These are phyloP conservation scores for Aquilaria sinensis DNA, from an alignment of 345 rosid genomes.

Conservation along the genomic window DNA sequence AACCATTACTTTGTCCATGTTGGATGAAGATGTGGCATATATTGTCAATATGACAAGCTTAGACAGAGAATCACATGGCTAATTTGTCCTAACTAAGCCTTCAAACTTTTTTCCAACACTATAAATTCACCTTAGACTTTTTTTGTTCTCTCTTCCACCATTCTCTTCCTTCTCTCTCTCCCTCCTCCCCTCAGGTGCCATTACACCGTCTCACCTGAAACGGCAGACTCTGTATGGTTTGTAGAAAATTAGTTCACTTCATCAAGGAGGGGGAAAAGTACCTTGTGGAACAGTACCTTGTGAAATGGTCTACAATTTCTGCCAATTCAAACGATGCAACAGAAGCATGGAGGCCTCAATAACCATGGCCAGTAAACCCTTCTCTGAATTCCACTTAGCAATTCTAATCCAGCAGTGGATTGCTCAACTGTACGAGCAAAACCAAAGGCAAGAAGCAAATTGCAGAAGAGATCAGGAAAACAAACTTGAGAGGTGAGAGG, in stretches of 20 bases:
- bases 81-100: too few relatives aligned
- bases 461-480: not conserved
- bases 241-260: not conserved
- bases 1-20: too few relatives aligned
- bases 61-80: too few relatives aligned
- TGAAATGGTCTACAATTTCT: conserved; percentile 75
- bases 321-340: conserved; percentile 89
- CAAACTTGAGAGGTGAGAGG: conserved; percentile 74
- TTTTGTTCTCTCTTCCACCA: too few relatives aligned
- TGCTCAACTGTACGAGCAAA: not conserved
- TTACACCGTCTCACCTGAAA: too few relatives aligned
- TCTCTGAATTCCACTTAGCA: conserved; percentile 82
- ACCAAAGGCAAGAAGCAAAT: not conserved
- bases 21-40: too few relatives aligned
- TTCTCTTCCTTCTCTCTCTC: too few relatives aligned
- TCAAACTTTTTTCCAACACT: too few relatives aligned
- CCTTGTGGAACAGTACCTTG: conserved; percentile 72
- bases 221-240: too few relatives aligned
- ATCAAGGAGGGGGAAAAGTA: conserved; percentile 2
- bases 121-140: too few relatives aligned
- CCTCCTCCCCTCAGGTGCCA: too few relatives aligned
- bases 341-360: conserved; percentile 66
- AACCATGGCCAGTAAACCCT: conserved; percentile 86
- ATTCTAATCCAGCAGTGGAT: conserved; percentile 40
- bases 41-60: too few relatives aligned